Percentiles rank a stretch among this genome's conserved stretches.
Conservation (phyloP, 371 early-diverging fungal species). For the Nematocida minor region DNA sequence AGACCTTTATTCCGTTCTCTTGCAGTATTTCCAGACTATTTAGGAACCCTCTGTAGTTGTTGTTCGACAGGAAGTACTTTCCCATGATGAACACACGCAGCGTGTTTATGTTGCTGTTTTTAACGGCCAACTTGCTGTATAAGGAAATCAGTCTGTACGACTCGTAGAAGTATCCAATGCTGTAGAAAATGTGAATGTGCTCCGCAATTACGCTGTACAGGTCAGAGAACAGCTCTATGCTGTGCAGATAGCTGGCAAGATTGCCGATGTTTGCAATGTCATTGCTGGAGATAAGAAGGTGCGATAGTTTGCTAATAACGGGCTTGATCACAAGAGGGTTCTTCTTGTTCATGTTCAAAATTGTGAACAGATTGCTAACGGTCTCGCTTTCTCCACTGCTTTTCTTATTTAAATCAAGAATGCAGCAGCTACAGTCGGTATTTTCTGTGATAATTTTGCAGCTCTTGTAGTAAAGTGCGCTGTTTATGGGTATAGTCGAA, state of each 20-base stretch:
- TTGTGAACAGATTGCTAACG: neutral
- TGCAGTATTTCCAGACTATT: conserved; percentile 26
- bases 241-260: neutral
- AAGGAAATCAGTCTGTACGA: neutral
- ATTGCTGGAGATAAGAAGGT: neutral
- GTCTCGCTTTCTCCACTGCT: neutral
- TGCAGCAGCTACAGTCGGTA: neutral
- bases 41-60: conserved; percentile 27
- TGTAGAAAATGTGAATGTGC: neutral
- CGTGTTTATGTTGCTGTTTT: neutral
- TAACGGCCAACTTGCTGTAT: neutral
- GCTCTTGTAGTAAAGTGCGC: neutral
- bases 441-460: neutral
- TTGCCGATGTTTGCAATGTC: too few species aligned
- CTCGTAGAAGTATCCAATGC: neutral
- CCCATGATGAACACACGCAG: conserved; percentile 14
- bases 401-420: neutral
- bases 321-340: neutral
- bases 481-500: neutral
- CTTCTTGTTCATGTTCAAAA: neutral
- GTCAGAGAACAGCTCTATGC: neutral
- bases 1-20: conserved; percentile 1
- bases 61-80: conserved; percentile 8
- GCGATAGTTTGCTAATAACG: neutral
- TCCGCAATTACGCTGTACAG: neutral